Evolutionary conservation across 2,329 filamentous ascomycete genomes (phyloP), one percentile per base, ranked within the genome.

Genomic region (Proliferodiscus dingleyae): DNA sequence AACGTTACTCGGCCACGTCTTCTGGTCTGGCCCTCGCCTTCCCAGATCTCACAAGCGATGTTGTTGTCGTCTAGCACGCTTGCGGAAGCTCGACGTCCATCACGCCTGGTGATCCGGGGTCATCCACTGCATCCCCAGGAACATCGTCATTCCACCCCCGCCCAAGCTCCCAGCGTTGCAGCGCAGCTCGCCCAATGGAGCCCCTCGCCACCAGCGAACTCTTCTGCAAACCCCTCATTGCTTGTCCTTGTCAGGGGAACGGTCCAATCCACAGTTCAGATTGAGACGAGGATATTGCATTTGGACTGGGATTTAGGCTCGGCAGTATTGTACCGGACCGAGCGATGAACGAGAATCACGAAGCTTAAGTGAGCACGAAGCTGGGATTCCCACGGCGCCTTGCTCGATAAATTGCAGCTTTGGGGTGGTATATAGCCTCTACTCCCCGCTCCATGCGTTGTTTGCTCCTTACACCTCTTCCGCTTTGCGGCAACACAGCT

Each of bases 221-320:
- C 41, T 19, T 43, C 37, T 39, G 34, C 34, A 15, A 3, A 15
- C 39, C 45, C 45, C 39, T 47, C 39, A 34, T 39, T 39, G 10
- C 16, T 18, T 23, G 19, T 9, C 11, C 22, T 37, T 41, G 4
- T 46, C 49, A 52, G 49, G 49, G 52, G 49, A 50, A 54, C 36
- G 46, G 47, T 24, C 51, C 51, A 54, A 47, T 54, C 23, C 40
- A 36, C 16, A 45, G 9, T 40, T 44, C 36, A 18, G 43, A 41
- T 43, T 40, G 3, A 21, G 13, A 34, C 34, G 15, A 36, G 29
- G 36, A 21, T 46, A 22, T 34, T 16, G 26, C 16, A 37, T 37
- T 13, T 37, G 11, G 30, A 37, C n/a, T 3, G 22, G n/a, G 16
- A 26, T 38, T 41, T 29, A 28, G 19, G 30, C 15, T 41, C 37